These are phyloP conservation scores for Monilinia fructigena DNA, from an alignment of 2,329 filamentous ascomycete species.

Conservation along the genomic window DNA sequence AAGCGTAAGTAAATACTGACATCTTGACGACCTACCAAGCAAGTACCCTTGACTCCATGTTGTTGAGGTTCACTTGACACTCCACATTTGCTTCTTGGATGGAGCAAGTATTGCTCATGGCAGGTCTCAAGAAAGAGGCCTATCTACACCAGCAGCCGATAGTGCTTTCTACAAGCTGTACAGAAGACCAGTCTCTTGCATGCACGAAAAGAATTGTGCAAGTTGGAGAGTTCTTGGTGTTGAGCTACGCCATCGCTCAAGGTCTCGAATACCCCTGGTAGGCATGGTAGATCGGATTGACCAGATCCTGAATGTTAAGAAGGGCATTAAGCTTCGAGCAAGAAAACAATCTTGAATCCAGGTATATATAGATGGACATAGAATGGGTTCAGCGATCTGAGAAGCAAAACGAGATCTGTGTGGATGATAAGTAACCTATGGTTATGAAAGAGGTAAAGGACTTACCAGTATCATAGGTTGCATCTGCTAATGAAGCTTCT, in stretches of 20 bases:
- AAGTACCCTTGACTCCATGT: conserved; percentile 72
- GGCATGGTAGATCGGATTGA: conserved; percentile 38
- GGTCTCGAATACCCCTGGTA: conserved; percentile 25
- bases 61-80: conserved; percentile 76
- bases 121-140: conserved; percentile 68
- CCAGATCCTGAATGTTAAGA: conserved; percentile 50
- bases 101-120: conserved; percentile 81
- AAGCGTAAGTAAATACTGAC: conserved; percentile 64
- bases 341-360: conserved; percentile 49
- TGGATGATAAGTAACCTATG: neutral
- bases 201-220: conserved; percentile 61
- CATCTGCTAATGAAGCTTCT: conserved; percentile 51
- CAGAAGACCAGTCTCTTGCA: conserved; percentile 53
- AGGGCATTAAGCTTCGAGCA: conserved; percentile 41
- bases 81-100: conserved; percentile 81
- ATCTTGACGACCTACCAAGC: conserved; percentile 80
- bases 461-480: conserved; percentile 55
- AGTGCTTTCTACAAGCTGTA: conserved; percentile 73
- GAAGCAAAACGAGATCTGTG: conserved; percentile 28
- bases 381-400: conserved; percentile 50
- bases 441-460: conserved; percentile 21
- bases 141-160: conserved; percentile 65
- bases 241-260: conserved; percentile 34
- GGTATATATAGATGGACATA: conserved; percentile 58
- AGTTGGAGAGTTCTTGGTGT: conserved; percentile 71